These are phyloP conservation scores for Eutypella sp. DNA, from an alignment of 2,329 filamentous ascomycete species.

Conservation along the genomic window DNA sequence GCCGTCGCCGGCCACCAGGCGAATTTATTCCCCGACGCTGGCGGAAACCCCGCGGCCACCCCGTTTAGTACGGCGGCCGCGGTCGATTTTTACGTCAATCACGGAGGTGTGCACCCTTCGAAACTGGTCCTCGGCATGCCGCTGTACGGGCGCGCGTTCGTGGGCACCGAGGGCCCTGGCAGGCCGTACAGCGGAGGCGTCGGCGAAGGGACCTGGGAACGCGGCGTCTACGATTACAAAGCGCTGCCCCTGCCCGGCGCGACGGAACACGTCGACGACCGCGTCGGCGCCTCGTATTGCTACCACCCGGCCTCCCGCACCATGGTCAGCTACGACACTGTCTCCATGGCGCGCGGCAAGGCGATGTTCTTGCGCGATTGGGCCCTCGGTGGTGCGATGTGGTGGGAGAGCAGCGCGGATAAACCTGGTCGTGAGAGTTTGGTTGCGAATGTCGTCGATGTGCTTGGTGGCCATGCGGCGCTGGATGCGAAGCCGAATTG, in stretches of 20 bases:
- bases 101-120: conserved; percentile 54
- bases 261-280: conserved; percentile 57
- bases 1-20: conserved; percentile 67
- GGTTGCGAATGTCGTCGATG: conserved; percentile 59
- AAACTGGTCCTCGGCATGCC: conserved; percentile 93
- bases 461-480: conserved; percentile 46
- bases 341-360: conserved; percentile 63
- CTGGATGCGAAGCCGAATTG: conserved; percentile 55
- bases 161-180: conserved; percentile 71
- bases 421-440: conserved; percentile 70
- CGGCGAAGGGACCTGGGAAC: conserved; percentile 78
- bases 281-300: conserved; percentile 68
- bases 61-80: conserved; percentile 74
- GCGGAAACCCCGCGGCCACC: conserved; percentile 59
- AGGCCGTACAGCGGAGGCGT: conserved; percentile 59
- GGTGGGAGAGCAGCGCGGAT: conserved; percentile 89
- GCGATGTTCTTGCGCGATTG: conserved; percentile 62
- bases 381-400: conserved; percentile 85
- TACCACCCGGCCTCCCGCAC: conserved; percentile 59
- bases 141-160: conserved; percentile 82
- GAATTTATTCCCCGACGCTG: conserved; percentile 61
- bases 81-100: conserved; percentile 62
- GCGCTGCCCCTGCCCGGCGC: conserved; percentile 66
- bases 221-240: conserved; percentile 86
- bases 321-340: conserved; percentile 77